These are phyloP conservation scores for Corylus heterophylla DNA, from an alignment of 306 rosid genomes.

Conservation along the genomic window DNA sequence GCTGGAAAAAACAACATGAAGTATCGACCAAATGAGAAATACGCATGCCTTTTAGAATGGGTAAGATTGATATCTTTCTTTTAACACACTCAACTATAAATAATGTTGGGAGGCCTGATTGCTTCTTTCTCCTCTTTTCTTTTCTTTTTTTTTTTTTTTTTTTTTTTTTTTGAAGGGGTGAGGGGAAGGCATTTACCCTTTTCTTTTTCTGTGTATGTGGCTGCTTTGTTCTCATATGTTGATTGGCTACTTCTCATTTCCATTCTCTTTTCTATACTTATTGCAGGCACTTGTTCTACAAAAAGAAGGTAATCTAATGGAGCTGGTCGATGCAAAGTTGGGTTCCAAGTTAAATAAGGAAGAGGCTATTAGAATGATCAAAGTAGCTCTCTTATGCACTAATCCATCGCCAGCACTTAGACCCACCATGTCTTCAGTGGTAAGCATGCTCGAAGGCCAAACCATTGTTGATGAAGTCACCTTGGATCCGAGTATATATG, in stretches of 20 bases:
- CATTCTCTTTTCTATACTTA: neutral
- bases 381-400: constrained; percentile 61
- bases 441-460: constrained; percentile 66
- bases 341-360: constrained; percentile 40
- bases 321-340: constrained; percentile 54
- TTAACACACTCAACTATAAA: neutral
- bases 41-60: constrained; percentile 65
- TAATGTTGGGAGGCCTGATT: neutral
- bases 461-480: constrained; percentile 34
- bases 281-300: constrained; percentile 34
- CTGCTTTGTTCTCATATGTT: no score
- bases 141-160: neutral
- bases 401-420: constrained; percentile 44
- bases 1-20: constrained; percentile 52
- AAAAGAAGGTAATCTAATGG: constrained; percentile 33
- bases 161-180: no score
- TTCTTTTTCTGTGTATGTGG: no score
- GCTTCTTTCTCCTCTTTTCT: no score
- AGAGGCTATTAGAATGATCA: constrained; percentile 44
- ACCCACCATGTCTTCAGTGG: constrained; percentile 64
- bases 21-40: constrained; percentile 44
- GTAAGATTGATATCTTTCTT: constrained; percentile 25
- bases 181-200: no score
- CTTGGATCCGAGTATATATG: constrained; percentile 23
- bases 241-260: no score